Percentiles rank a stretch among this genome's conserved stretches.
Evolutionary conservation across 495 filamentous ascomycete genomes (phyloP).

Genomic region (Neurospora sp.): DNA sequence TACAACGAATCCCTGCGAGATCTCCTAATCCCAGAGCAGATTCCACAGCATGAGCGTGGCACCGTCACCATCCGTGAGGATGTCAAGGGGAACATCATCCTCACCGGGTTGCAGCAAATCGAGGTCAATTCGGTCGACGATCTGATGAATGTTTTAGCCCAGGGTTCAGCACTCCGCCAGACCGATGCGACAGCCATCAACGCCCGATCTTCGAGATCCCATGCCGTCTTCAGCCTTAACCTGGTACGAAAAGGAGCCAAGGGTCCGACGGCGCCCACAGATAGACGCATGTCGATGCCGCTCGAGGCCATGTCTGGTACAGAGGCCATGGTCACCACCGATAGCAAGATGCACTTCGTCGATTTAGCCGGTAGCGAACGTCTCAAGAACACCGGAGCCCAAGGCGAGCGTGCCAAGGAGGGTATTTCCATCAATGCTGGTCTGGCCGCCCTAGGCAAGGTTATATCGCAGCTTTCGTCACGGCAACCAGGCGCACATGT

Average conservation of each 20-base stretch:
- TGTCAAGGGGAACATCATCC: slow-evolving; percentile 85
- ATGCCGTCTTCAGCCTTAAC: slow-evolving; percentile 95
- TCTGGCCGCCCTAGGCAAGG: slow-evolving; percentile 89
- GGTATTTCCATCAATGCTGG: slow-evolving; percentile 98
- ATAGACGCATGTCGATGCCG: slow-evolving; percentile 87
- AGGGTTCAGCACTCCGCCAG: slow-evolving; percentile 89
- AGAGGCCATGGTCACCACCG: slow-evolving; percentile 67
- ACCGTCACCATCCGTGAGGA: slow-evolving; percentile 85
- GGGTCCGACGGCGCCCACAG: slow-evolving; percentile 41
- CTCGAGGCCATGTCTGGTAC: slow-evolving; percentile 64
- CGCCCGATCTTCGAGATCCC: slow-evolving; percentile 95
- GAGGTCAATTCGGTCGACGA: slow-evolving; percentile 89
- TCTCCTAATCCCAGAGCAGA: slow-evolving; percentile 71
- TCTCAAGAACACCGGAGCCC: slow-evolving; percentile 92
- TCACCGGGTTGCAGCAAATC: slow-evolving; percentile 82
- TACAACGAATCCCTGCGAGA: slow-evolving; percentile 96
- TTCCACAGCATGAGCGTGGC: slow-evolving; percentile 56
- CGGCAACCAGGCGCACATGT: slow-evolving; percentile 82
- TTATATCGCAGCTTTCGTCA: slow-evolving; percentile 95
- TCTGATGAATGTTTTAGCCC: slow-evolving; percentile 76
- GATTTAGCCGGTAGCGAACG: slow-evolving; percentile 96
- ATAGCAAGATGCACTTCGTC: slow-evolving; percentile 98
- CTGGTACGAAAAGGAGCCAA: slow-evolving; percentile 75
- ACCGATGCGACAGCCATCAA: slow-evolving; percentile 99
- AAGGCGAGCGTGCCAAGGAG: slow-evolving; percentile 89